Base-by-base conservation (phyloP, 768 basidiomycete genomes). In the Coprinopsis cinerea region DNA sequence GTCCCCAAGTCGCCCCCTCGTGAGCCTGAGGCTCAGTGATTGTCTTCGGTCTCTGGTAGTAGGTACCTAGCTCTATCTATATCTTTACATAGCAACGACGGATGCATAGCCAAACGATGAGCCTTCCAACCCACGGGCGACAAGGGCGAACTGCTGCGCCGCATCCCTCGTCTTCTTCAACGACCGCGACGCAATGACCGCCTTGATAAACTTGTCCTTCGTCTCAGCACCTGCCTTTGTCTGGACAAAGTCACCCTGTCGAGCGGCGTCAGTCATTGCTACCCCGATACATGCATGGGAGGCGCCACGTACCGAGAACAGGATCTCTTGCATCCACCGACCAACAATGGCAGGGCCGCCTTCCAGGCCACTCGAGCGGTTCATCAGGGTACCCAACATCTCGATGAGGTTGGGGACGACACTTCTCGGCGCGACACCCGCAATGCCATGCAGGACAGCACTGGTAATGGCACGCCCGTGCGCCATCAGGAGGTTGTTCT, bases 21-120 rank as follows among this genome's bases (percentile, higher is more conserved):
- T n/a, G n/a, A n/a, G n/a, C n/a, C n/a, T n/a, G n/a, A n/a, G n/a
- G n/a, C n/a, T n/a, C n/a, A n/a, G n/a, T n/a, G n/a, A n/a, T n/a
- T n/a, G n/a, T n/a, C n/a, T n/a, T n/a, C n/a, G n/a, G n/a, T n/a
- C n/a, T n/a, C n/a, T n/a, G n/a, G n/a, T n/a, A n/a, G n/a, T n/a
- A n/a, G n/a, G n/a, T n/a, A n/a, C n/a, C n/a, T n/a, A n/a, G n/a
- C n/a, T n/a, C n/a, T n/a, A n/a, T n/a, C n/a, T n/a, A n/a, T n/a
- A n/a, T n/a, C n/a, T n/a, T 40, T 25, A 52, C 51, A 52, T 52
- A 7, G 44, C 51, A 14, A 52, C 44, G 13, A 81, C 70, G 3
- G 83, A 81, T 1, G 89, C 81, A 63, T 87, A 91, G 6, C 92
- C 92, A 64, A 93, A 94, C 53, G 79, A 83, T 7, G 90, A 85